Evolutionary conservation across 768 basidiomycete genomes (phyloP), one percentile per base, ranked within the genome.

Genomic region (Suillus paluster): DNA sequence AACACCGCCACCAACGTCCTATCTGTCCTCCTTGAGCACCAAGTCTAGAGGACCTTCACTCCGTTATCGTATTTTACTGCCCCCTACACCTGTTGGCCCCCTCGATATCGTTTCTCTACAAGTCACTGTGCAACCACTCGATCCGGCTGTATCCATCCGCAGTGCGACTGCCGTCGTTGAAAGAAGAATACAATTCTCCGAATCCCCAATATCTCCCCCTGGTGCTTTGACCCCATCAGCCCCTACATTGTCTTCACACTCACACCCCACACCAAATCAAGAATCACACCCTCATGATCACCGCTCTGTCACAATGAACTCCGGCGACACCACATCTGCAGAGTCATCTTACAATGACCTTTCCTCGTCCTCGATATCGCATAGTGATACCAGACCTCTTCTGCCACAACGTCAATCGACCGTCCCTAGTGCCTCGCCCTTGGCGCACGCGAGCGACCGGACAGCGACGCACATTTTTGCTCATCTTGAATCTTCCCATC

Each of bases 21-120:
- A 75, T 59, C 76, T 83, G 62, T 69, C 77, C 57, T 74, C 76
- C 14, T 71, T 77, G 44, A 84, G 80, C n/a, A 78, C 70, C 61
- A 88, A 88, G 67, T 82, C 84, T 34, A 85, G 84, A 60, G 80
- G 83, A 1, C 84, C 86, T 6, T 72, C 81, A 52, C 77, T 92
- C 70, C 84, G 83, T 57, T 93, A 91, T 71, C 78, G 79, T 53
- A 69, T 91, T 52, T 78, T 83, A 63, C 67, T 80, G 0, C 89
- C 91, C 33, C 76, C 80, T 23, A 68, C 77, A 45, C 83, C 91
- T 8, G 80, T 92, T 56, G 91, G 90, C 23, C 92, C 92, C 27
- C 79, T 84, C 49, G 92, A 93, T 73, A 80, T 90, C 39, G 80
- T 93, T 33, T 83, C 90, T 58, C 81, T 91, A 60, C 82, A 85